Percentiles rank a stretch among this genome's conserved stretches.
Conservation (phyloP, 495 filamentous ascomycete genomes). For the Podospora pseudopauciseta region DNA sequence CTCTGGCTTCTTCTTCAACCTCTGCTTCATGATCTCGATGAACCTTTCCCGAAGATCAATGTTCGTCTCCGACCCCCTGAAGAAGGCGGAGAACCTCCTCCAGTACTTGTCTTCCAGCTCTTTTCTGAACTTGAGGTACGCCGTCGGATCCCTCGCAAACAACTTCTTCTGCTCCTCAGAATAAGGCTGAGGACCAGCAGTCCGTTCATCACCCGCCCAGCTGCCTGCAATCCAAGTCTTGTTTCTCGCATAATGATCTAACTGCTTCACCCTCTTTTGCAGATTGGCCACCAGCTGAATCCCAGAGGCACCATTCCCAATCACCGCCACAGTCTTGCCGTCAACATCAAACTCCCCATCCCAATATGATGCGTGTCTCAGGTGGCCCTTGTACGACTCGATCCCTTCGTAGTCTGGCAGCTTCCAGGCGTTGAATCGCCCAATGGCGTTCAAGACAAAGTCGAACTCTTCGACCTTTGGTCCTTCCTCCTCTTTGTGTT, state of each 20-base stretch:
- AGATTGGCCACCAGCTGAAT: constrained; percentile 59
- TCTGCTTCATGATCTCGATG: constrained; percentile 49
- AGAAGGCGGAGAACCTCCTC: constrained; percentile 52
- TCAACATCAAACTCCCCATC: constrained; percentile 49
- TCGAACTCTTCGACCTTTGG: constrained; percentile 38
- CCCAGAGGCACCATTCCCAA: constrained; percentile 57
- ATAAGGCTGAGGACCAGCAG: constrained; percentile 48
- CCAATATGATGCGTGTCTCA: constrained; percentile 51
- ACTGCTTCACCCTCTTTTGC: constrained; percentile 48
- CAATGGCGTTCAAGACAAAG: constrained; percentile 54
- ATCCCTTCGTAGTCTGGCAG: constrained; percentile 56
- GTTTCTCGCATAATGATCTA: constrained; percentile 64
- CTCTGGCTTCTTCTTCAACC: constrained; percentile 52
- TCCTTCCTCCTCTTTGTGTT: constrained; percentile 33
- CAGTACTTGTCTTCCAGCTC: constrained; percentile 56
- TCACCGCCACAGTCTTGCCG: constrained; percentile 51
- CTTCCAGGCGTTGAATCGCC: constrained; percentile 54
- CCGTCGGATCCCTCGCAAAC: constrained; percentile 42
- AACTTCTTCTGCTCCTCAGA: constrained; percentile 44
- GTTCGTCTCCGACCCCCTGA: constrained; percentile 54
- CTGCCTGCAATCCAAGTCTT: constrained; percentile 64
- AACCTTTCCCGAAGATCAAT: constrained; percentile 46
- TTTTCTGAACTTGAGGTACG: constrained; percentile 43
- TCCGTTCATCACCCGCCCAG: constrained; percentile 41
- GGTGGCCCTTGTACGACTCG: constrained; percentile 51